Base-by-base conservation (phyloP, 768 basidiomycete species). In the Suillus placidus region DNA sequence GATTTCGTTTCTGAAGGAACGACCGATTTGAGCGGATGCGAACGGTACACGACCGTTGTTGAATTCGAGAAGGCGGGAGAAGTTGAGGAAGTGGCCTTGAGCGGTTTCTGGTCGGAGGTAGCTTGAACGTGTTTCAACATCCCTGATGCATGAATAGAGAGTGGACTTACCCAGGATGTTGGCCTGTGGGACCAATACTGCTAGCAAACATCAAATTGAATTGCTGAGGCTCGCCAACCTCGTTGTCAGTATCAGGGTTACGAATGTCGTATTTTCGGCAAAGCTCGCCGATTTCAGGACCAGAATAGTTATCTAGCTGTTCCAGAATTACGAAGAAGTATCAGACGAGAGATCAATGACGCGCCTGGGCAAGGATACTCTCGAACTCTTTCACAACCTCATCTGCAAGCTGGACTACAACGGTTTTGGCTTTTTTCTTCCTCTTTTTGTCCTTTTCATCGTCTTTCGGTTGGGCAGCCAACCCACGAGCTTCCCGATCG, bases 201-300 rank as follows among this genome's bases (percentile, higher is more conserved):
- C 92, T 94, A 58, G 93, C 89, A 79, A 99, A 99, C 97, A 99
- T 99, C 73, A 99, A 87, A 80, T 99, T 99, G 85, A 99, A 99
- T 75, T 91, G 88, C 72, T 94, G 91, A 10, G 97, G 97, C 75
- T 96, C 94, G 55, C 90, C 84, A 37, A 99, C 91, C 72, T 93
- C 91, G 77, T 99, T 98, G 71, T 87, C 91, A 1, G 96, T 97
- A 68, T 93, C 93, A 2, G 97, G 97, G 75, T 96, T 97, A 60
- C 84, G 82, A 74, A 99, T 91, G 66, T 88, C 83, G 79, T 94
- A 81, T 70, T 87, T 90, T 55, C 83, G 83, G 78, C 94, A 94
- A 60, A 99, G 86, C 70, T 91, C 87, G 61, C 97, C 96, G 57
- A 99, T 85, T 69, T 96, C 88, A 16, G 90, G 84, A 30, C 97